phyloP scores from a whole-genome alignment of 148 eudicot species.

The Beta vulgaris region DNA sequence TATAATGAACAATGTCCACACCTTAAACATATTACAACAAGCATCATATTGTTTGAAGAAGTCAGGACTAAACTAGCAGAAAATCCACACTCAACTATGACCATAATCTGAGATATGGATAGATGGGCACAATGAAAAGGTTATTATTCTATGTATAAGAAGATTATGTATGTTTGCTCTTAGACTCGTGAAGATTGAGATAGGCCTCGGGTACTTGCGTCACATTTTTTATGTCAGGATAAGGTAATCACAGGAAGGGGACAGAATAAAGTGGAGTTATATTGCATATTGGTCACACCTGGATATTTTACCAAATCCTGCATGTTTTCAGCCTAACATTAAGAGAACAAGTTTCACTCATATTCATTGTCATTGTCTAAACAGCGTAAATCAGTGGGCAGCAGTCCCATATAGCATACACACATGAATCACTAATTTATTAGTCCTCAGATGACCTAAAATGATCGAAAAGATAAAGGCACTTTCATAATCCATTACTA shows the following conservation, averaged over 20 bases:
- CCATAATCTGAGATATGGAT: background rate
- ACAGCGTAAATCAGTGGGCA: too few relatives aligned
- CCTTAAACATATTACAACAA: background rate
- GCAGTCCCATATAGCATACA: too few relatives aligned
- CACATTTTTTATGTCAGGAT: background rate
- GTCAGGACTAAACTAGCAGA: background rate
- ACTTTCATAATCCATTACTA: background rate
- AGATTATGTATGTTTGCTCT: background rate
- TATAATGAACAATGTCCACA: background rate
- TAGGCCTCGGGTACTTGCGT: background rate
- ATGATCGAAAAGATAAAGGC: background rate
- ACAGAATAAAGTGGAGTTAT: background rate
- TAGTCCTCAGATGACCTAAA: background rate
- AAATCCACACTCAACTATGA: background rate
- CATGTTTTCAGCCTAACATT: background rate
- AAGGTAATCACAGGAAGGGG: background rate
- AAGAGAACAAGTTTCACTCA: background rate
- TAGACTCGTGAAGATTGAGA: background rate
- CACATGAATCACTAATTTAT: too few relatives aligned
- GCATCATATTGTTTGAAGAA: background rate
- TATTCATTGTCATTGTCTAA: background rate
- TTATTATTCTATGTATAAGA: background rate
- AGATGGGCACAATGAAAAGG: background rate
- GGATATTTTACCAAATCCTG: background rate
- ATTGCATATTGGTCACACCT: background rate